phyloP scores from a whole-genome alignment of 2,329 filamentous ascomycete species.

The Chaetoscypha palmicola region DNA sequence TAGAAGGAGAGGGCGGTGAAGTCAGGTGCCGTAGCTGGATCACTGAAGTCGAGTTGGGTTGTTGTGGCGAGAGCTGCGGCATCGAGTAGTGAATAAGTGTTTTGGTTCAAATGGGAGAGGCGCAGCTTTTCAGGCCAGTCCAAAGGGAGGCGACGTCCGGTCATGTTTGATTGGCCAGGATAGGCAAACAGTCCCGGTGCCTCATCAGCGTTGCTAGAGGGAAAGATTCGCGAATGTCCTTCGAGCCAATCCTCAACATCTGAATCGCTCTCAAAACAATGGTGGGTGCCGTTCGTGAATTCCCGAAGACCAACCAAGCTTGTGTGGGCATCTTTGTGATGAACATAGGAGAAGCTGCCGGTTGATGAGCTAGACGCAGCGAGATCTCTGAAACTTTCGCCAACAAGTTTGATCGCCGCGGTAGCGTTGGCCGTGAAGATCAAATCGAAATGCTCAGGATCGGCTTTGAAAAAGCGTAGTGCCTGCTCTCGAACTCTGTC shows the following conservation, averaged over 20 bases:
- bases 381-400: constrained; percentile 65
- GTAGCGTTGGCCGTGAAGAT: constrained; percentile 92
- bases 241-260: constrained; percentile 60
- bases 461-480: constrained; percentile 72
- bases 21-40: constrained; percentile 60
- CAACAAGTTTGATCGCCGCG: constrained; percentile 79
- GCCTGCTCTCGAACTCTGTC: constrained; percentile 70
- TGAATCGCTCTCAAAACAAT: constrained; percentile 50
- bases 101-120: constrained; percentile 21
- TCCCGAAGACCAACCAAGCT: constrained; percentile 78
- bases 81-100: constrained; percentile 68
- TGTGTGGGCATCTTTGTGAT: constrained; percentile 58
- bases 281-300: constrained; percentile 56
- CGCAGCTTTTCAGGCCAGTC: constrained; percentile 54
- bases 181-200: constrained; percentile 61
- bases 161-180: constrained; percentile 57
- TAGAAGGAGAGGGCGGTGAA: constrained; percentile 84
- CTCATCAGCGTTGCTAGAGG: constrained; percentile 21
- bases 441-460: constrained; percentile 75
- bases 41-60: constrained; percentile 62
- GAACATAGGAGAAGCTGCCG: constrained; percentile 72
- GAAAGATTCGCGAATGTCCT: constrained; percentile 21
- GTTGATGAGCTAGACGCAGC: constrained; percentile 53
- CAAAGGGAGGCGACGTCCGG: constrained; percentile 63
- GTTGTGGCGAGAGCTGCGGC: constrained; percentile 76